A percentile compares a stretch with the other conserved stretches of the same genome.
Conservation (phyloP, 1,139 yeast species). For the Yamadazyma kanchanaburiensis region DNA sequence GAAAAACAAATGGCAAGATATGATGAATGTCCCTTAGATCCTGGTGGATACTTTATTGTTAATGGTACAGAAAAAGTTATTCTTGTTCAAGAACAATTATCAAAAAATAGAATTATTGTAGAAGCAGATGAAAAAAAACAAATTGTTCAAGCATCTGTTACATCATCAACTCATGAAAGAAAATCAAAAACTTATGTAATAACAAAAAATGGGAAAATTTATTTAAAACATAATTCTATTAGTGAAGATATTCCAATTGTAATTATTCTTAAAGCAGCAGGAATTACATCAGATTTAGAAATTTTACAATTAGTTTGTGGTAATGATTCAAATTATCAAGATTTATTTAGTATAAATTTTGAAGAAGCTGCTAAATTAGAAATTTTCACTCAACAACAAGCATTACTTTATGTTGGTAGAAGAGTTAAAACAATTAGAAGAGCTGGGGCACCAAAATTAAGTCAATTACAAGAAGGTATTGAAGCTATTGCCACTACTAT, state of each 20-base stretch:
- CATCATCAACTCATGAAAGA: slow-evolving; percentile 96
- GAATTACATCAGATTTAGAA: slow-evolving; percentile 88
- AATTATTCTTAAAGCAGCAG: slow-evolving; percentile 90
- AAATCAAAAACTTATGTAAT: slow-evolving; percentile 95
- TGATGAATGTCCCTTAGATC: slow-evolving; percentile 96
- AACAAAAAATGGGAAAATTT: slow-evolving; percentile 85
- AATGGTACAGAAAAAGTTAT: slow-evolving; percentile 98
- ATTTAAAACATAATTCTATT: slow-evolving; percentile 90
- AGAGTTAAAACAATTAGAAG: slow-evolving; percentile 91
- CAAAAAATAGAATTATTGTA: slow-evolving; percentile 95
- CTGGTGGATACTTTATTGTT: slow-evolving; percentile 97
- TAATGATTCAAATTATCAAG: slow-evolving; percentile 81
- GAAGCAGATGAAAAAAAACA: slow-evolving; percentile 95
- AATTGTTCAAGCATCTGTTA: slow-evolving; percentile 94
- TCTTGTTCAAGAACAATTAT: slow-evolving; percentile 92
- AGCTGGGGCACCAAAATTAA: slow-evolving; percentile 74
- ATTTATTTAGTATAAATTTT: slow-evolving; percentile 84
- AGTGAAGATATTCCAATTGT: slow-evolving; percentile 96
- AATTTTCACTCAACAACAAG: slow-evolving; percentile 90
- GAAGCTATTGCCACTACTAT: slow-evolving; percentile 97
- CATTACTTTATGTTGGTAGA: slow-evolving; percentile 84
- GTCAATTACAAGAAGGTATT: slow-evolving; percentile 88
- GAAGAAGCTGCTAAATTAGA: slow-evolving; percentile 91
- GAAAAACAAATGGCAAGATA: slow-evolving; percentile 83
- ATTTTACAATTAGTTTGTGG: slow-evolving; percentile 95